phyloP scores from a whole-genome alignment of 2,329 filamentous ascomycete genomes.

The Paraphoma sp. region DNA sequence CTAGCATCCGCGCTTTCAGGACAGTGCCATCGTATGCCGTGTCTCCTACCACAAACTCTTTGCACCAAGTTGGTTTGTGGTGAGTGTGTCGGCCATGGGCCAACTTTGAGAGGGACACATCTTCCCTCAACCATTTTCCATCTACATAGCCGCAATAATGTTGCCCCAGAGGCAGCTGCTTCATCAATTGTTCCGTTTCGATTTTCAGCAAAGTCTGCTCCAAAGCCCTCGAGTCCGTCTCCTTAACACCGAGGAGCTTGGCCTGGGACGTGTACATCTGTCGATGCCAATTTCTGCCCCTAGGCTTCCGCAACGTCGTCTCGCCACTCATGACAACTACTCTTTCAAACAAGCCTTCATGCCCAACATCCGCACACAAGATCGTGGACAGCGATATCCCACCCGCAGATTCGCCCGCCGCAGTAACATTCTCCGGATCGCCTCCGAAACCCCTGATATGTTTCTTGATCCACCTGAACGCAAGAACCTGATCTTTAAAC shows the following conservation, averaged over 20 bases:
- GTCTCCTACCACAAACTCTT: conserved; percentile 55
- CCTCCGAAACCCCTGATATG: conserved; percentile 51
- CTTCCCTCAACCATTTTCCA: conserved; percentile 26
- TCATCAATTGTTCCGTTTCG: conserved; percentile 24
- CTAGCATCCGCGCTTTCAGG: conserved; percentile 41
- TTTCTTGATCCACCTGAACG: conserved; percentile 47
- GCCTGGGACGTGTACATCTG: conserved; percentile 34
- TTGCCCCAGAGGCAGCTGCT: conserved; percentile 33
- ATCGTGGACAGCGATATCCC: conserved; percentile 42
- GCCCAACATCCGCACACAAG: conserved; percentile 33
- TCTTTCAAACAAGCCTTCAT: conserved; percentile 30
- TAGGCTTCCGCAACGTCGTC: conserved; percentile 34
- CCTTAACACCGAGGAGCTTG: conserved; percentile 21
- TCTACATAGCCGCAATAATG: conserved; percentile 34
- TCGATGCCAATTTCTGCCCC: conserved; percentile 32
- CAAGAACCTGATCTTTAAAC: conserved; percentile 44
- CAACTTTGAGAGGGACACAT: conserved; percentile 23
- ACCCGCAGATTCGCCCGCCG: conserved; percentile 57
- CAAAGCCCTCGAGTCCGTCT: conserved; percentile 12
- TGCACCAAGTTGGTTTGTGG: conserved; percentile 54
- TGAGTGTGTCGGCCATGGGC: conserved; percentile 22
- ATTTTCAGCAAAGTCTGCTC: conserved; percentile 19
- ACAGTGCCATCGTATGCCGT: conserved; percentile 51
- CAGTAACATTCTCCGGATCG: conserved; percentile 45
- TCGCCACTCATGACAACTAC: conserved; percentile 43